Percentiles rank a stretch among this genome's conserved stretches.
Evolutionary conservation across 108 stramenopile species (phyloP).

Genomic region (Schizochytrium sp.): DNA sequence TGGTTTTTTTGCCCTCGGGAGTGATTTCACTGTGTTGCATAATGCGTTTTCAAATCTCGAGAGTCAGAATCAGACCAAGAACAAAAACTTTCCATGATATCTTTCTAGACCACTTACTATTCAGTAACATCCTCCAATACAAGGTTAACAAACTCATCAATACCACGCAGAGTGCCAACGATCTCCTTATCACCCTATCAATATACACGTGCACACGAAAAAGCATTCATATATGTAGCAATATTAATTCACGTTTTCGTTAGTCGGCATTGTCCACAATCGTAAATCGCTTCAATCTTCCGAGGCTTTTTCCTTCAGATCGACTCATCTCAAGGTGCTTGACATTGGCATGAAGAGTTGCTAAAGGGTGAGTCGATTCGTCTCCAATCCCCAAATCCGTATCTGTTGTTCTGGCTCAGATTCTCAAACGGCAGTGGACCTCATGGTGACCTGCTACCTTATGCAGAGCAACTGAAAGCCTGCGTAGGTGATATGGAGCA

Average conservation of each 20-base stretch:
- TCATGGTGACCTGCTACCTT: too few species aligned
- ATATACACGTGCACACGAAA: neutral
- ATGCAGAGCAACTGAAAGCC: too few species aligned
- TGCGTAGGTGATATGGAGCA: too few species aligned
- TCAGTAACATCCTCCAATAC: conserved; percentile 78
- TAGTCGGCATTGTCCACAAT: too few species aligned
- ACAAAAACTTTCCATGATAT: conserved; percentile 1
- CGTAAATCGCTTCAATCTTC: too few species aligned
- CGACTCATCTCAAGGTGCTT: neutral
- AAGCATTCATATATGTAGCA: neutral
- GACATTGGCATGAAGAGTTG: too few species aligned
- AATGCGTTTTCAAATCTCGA: neutral
- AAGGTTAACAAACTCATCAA: conserved; percentile 83
- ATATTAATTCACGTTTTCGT: too few species aligned
- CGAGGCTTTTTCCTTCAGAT: neutral
- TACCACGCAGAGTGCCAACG: conserved; percentile 78
- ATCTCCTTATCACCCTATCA: conserved; percentile 73
- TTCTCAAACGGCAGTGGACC: too few species aligned
- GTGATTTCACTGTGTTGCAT: neutral
- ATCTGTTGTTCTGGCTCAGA: too few species aligned
- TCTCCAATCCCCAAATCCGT: too few species aligned
- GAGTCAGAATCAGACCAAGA: neutral
- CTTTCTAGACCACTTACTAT: conserved; percentile 68
- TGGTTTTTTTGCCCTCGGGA: conserved; percentile 48
- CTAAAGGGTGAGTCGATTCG: too few species aligned